Conservation (phyloP, 2,329 filamentous ascomycete species). For the Paecilomyces niveus region DNA sequence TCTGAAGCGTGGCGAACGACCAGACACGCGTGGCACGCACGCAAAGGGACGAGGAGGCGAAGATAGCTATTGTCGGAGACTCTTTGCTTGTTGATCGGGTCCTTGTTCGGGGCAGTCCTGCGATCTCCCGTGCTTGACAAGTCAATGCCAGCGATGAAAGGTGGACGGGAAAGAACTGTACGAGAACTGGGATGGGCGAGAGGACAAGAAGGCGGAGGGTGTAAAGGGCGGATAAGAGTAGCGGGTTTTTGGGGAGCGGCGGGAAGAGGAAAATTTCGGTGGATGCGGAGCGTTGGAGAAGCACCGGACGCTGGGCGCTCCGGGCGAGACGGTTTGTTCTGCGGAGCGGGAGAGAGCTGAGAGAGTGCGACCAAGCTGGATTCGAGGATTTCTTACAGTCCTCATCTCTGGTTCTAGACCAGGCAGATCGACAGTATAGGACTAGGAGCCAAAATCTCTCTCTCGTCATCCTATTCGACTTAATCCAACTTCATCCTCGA, state of each 20-base stretch:
- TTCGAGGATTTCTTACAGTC: background rate
- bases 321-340: background rate
- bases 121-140: conserved; percentile 40
- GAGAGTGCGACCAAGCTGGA: too few relatives aligned
- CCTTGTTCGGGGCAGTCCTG: conserved; percentile 15
- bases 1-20: background rate
- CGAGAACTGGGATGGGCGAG: conserved; percentile 2
- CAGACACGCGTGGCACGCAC: conserved; percentile 3
- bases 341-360: too few relatives aligned
- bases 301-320: background rate
- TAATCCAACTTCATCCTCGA: background rate
- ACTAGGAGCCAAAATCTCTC: background rate
- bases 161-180: conserved; percentile 18
- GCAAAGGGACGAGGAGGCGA: conserved; percentile 13
- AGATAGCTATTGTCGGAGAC: conserved; percentile 9
- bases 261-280: conserved; percentile 20
- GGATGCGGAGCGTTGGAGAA: conserved; percentile 11
- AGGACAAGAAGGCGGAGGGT: conserved; percentile 14
- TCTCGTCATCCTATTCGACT: background rate
- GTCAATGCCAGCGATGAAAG: conserved; percentile 43
- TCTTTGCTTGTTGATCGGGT: conserved; percentile 12
- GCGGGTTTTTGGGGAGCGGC: conserved; percentile 14
- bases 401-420: background rate
- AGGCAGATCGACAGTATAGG: background rate
- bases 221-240: conserved; percentile 15